Evolutionary conservation across 192 early-diverging fungal genomes (phyloP).

Genomic region (Spizellomyces punctatus): DNA sequence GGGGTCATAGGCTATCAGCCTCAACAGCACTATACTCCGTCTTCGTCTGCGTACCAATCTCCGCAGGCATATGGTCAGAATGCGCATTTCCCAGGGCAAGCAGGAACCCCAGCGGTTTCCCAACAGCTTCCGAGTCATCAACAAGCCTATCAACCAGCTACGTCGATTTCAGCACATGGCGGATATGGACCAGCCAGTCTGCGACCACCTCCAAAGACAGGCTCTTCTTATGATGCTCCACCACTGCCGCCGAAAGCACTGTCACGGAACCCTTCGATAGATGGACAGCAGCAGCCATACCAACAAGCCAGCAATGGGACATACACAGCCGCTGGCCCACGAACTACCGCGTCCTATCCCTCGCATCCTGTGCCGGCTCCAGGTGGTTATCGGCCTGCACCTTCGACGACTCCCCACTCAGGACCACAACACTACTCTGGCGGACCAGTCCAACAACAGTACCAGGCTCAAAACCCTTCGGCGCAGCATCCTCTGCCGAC

Average conservation of each 20-base stretch:
- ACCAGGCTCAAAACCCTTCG: background rate
- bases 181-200: background rate
- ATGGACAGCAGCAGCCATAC: background rate
- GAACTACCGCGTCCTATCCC: background rate
- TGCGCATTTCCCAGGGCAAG: background rate
- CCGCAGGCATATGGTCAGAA: background rate
- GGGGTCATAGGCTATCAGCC: background rate
- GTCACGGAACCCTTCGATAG: background rate
- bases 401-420: background rate
- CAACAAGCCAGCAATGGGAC: background rate
- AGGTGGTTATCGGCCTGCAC: background rate
- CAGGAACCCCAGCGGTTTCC: background rate
- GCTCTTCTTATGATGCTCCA: slow-evolving; percentile 12
- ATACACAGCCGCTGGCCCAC: background rate
- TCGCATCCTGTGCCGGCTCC: slow-evolving; percentile 2
- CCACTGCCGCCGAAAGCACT: slow-evolving; percentile 20
- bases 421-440: background rate
- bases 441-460: background rate
- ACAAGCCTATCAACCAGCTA: slow-evolving; percentile 10
- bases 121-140: background rate
- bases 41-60: background rate
- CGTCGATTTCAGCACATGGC: slow-evolving; percentile 1
- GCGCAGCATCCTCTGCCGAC: background rate
- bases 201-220: background rate
- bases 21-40: background rate